phyloP scores from a whole-genome alignment of 345 rosid species.

The Pistacia atlantica region DNA sequence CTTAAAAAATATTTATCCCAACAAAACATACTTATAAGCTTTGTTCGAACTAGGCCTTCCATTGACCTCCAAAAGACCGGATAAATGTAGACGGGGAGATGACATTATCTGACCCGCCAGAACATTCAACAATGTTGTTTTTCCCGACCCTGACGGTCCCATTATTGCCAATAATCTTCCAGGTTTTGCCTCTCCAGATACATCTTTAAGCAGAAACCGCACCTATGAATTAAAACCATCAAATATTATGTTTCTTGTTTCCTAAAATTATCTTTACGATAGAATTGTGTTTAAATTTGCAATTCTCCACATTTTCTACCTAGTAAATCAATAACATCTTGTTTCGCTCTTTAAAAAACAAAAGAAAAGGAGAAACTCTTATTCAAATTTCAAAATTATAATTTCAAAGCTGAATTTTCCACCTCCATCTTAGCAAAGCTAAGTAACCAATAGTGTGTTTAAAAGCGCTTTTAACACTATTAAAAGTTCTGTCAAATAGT shows the following conservation, averaged over 20 bases:
- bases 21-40: slow-evolving; percentile 63
- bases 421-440: background rate
- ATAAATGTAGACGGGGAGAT: slow-evolving; percentile 67
- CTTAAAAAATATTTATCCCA: background rate
- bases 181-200: slow-evolving; percentile 92
- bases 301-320: background rate
- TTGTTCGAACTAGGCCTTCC: slow-evolving; percentile 63
- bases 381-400: background rate
- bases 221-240: slow-evolving; percentile 44
- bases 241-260: background rate
- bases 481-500: too few species aligned
- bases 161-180: slow-evolving; percentile 90
- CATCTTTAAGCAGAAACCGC: slow-evolving; percentile 79
- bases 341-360: background rate
- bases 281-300: background rate
- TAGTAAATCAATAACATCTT: background rate
- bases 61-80: slow-evolving; percentile 92
- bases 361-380: background rate
- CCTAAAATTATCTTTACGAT: background rate
- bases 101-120: slow-evolving; percentile 79
- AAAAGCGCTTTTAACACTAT: too few species aligned
- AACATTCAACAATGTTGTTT: slow-evolving; percentile 91
- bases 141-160: slow-evolving; percentile 99
- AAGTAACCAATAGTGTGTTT: too few species aligned
- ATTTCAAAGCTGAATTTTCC: background rate